Conservation (phyloP, 2,329 filamentous ascomycete genomes). For the Cordyceps cateniannulata region DNA sequence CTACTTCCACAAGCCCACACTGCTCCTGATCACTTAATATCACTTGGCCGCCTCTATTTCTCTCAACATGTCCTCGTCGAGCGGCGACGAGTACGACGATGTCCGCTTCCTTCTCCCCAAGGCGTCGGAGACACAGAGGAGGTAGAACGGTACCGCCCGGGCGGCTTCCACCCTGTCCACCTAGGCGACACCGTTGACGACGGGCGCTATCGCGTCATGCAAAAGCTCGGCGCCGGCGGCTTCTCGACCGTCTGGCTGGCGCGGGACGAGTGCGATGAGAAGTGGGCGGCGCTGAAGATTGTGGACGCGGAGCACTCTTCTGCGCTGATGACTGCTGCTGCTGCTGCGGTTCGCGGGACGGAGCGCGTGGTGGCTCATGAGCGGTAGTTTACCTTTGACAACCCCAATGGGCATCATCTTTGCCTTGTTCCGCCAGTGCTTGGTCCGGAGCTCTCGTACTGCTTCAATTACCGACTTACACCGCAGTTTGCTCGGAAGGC, state of each 20-base stretch:
- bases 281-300: slow-evolving; percentile 22
- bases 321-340: too few species aligned
- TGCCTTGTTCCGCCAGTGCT: slow-evolving; percentile 22
- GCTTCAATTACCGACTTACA: slow-evolving; percentile 14
- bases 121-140: slow-evolving; percentile 13
- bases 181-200: slow-evolving; percentile 31
- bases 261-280: slow-evolving; percentile 19
- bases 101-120: not conserved
- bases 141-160: slow-evolving; percentile 22
- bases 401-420: slow-evolving; percentile 22
- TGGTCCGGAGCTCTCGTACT: slow-evolving; percentile 17
- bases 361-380: slow-evolving; percentile 10
- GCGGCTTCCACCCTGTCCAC: slow-evolving; percentile 36
- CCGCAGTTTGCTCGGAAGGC: slow-evolving; percentile 13
- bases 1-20: too few species aligned
- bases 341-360: not conserved
- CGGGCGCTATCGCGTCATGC: slow-evolving; percentile 32
- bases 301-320: slow-evolving; percentile 17
- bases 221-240: slow-evolving; percentile 36
- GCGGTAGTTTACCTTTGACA: slow-evolving; percentile 17
- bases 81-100: not conserved
- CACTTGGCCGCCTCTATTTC: too few species aligned
- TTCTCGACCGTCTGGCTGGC: slow-evolving; percentile 40
- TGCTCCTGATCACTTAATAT: too few species aligned
- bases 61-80: not conserved